These are phyloP conservation scores for Flaveria robusta DNA, from an alignment of 129 eudicot species.

Conservation along the genomic window DNA sequence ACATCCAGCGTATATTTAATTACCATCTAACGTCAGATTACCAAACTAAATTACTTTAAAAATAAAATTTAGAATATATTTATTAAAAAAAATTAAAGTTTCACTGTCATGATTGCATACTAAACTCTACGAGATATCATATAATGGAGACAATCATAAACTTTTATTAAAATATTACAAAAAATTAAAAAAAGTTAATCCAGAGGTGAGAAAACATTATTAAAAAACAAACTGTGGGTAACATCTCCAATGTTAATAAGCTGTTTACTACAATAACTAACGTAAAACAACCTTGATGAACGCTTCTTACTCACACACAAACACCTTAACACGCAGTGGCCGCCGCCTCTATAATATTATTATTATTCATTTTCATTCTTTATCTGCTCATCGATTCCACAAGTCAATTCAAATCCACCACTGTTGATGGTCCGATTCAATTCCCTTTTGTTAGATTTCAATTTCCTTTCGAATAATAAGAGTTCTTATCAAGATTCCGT, in stretches of 20 bases:
- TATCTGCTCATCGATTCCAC: not conserved
- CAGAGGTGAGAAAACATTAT: too few species aligned
- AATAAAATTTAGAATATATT: too few species aligned
- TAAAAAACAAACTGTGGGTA: not conserved
- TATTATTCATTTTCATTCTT: constrained; percentile 20
- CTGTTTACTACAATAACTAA: not conserved
- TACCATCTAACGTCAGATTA: not conserved
- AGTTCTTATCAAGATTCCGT: not conserved
- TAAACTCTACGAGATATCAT: too few species aligned
- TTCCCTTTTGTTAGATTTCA: constrained; percentile 19
- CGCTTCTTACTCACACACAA: constrained; percentile 21
- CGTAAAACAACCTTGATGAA: constrained; percentile 1
- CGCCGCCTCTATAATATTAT: constrained; percentile 23
- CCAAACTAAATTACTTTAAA: not conserved
- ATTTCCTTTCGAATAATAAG: not conserved
- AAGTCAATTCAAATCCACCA: constrained; percentile 22
- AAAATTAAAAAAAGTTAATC: too few species aligned
- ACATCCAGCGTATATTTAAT: not conserved
- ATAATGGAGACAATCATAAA: too few species aligned
- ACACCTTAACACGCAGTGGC: constrained; percentile 27
- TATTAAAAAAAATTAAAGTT: too few species aligned
- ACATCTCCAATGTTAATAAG: not conserved
- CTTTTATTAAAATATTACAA: too few species aligned
- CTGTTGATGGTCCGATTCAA: not conserved
- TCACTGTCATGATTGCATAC: too few species aligned